These are phyloP conservation scores for Crithidia fasciculata DNA, from an alignment of 208 protist genomes.

Conservation along the genomic window DNA sequence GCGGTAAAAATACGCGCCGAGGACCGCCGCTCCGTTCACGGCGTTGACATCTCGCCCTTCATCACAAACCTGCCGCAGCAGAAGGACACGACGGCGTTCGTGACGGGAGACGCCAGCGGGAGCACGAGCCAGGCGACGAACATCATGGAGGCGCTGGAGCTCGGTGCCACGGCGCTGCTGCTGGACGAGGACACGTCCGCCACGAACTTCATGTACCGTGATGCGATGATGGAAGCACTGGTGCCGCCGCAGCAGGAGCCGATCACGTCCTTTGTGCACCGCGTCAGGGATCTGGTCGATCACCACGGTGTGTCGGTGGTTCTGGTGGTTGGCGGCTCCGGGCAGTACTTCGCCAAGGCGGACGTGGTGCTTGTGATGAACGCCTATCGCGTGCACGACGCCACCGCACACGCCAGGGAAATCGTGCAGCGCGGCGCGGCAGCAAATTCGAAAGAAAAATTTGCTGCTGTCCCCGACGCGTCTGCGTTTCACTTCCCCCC, in stretches of 20 bases:
- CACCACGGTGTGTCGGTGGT: slow-evolving; percentile 80
- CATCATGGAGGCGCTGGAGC: slow-evolving; percentile 94
- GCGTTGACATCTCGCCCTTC: slow-evolving; percentile 94
- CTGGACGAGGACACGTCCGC: slow-evolving; percentile 97
- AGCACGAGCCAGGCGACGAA: slow-evolving; percentile 93
- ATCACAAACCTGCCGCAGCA: slow-evolving; percentile 90
- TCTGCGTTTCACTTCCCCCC: slow-evolving; percentile 29
- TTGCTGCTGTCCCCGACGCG: too few relatives aligned
- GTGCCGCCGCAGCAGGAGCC: slow-evolving; percentile 90
- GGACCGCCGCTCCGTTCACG: slow-evolving; percentile 87
- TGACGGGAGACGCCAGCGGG: slow-evolving; percentile 86
- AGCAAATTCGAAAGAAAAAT: background rate
- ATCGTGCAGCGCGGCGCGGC: slow-evolving; percentile 39
- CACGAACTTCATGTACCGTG: slow-evolving; percentile 97
- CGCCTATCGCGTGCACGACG: slow-evolving; percentile 77
- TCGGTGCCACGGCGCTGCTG: slow-evolving; percentile 85
- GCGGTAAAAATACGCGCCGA: slow-evolving; percentile 94
- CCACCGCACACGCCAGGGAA: slow-evolving; percentile 66
- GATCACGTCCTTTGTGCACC: slow-evolving; percentile 92
- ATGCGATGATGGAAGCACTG: slow-evolving; percentile 89
- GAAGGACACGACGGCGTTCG: slow-evolving; percentile 71
- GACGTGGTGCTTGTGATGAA: slow-evolving; percentile 91
- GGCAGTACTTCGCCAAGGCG: slow-evolving; percentile 93
- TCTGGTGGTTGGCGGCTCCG: slow-evolving; percentile 93
- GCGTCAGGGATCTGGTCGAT: slow-evolving; percentile 61